Evolutionary conservation across 306 rosid genomes (phyloP).

Genomic region (Alnus rubra): DNA sequence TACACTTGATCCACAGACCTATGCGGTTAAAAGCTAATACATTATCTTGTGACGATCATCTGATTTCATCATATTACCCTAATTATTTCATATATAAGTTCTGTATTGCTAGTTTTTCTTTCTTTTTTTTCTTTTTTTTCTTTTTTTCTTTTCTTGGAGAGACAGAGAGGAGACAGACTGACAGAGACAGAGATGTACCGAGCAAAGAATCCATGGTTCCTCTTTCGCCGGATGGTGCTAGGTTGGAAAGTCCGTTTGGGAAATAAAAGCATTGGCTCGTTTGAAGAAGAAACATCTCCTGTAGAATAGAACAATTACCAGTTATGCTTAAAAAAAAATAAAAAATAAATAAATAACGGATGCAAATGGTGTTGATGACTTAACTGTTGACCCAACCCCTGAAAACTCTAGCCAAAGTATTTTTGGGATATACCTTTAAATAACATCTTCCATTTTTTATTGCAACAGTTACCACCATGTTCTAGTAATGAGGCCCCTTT

Average conservation of each 20-base stretch:
- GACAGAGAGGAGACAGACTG: constrained; percentile 4
- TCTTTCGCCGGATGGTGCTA: constrained; percentile 73
- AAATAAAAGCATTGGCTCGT: constrained; percentile 76
- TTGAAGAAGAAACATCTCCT: constrained; percentile 58
- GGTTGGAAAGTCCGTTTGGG: constrained; percentile 93
- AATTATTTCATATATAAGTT: background rate
- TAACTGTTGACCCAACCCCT: background rate
- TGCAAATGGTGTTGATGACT: background rate
- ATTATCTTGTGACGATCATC: background rate
- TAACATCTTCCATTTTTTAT: background rate
- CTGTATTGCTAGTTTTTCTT: background rate
- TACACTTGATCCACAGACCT: background rate
- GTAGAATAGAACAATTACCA: constrained; percentile 14
- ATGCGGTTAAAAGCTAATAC: background rate
- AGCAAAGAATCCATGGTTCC: constrained; percentile 92
- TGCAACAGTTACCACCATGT: background rate
- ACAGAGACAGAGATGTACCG: constrained; percentile 51
- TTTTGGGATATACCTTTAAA: background rate
- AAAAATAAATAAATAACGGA: background rate
- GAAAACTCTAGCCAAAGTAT: background rate
- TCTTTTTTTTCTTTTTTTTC: background rate
- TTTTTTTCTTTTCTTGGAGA: background rate
- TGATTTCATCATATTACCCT: background rate
- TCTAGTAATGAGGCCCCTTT: constrained; percentile 3
- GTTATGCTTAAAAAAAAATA: background rate